Evolutionary conservation across 2,329 filamentous ascomycete species (phyloP), one percentile per base, ranked within the genome.

Genomic region (Colletotrichum salicis): DNA sequence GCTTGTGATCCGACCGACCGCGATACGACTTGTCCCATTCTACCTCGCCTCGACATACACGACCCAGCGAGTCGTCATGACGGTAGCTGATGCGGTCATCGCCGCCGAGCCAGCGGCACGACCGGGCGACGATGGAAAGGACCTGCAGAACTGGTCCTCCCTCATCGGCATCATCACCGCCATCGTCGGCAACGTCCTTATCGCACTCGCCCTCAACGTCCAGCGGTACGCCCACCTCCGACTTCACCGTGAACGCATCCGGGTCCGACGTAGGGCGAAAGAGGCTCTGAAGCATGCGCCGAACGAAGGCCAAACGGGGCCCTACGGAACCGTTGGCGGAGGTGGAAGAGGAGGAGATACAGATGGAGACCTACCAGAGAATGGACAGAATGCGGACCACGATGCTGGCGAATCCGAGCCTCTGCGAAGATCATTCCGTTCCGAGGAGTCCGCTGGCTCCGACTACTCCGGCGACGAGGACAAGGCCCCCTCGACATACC

Each of bases 221-320:
- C 96, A 99, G 82, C 91, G 96, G 75, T 98, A 98, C 80, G 96
- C 96, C 41, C 96, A 99, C 79, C 94, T 96, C 69, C 90, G 92
- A 68, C 88, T 99, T 73, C 91, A 94, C 73, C 88, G 91, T 76
- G 91, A 95, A 80, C 90, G 88, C 76, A 86, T 88, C 57, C 87
- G 89, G 73, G 84, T 87, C 57, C 87, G 88, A 63, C 85, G 87
- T 72, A 86, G 85, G 58, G 86, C 88, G 55, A 88, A 84, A 74
- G 84, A 87, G 62, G 85, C 87, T n/a, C 78, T 87, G 76, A 88
- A 86, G 75, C 85, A 84, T 54, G 79, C 81, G 8, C 82, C 81
- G 74, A 77, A 73, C 66, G 77, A 76, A 70, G 74, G 74, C 52
- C 76, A 78, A 41, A 65, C 74, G 24, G 76, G 76, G n/a, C 74